Evolutionary conservation across 208 protist species (phyloP).

Genomic region (Herpetomonas tarakana): DNA sequence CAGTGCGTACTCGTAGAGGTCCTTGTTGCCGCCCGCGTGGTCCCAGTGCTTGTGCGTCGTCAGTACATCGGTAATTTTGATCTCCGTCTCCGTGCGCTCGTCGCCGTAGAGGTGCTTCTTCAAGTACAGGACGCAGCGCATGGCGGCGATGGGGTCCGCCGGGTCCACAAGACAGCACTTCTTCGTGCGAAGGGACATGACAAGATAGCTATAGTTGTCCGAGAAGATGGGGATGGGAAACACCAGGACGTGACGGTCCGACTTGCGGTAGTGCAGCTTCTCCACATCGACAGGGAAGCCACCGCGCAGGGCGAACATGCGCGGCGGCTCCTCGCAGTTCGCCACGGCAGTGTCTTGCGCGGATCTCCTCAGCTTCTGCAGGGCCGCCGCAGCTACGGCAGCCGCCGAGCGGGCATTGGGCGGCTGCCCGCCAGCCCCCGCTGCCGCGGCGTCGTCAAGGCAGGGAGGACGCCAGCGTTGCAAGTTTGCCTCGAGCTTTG

Average conservation of each 20-base stretch:
- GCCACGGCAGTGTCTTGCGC: not conserved
- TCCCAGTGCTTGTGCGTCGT: conserved; percentile 97
- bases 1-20: conserved; percentile 33
- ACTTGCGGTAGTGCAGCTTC: not conserved
- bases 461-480: not conserved
- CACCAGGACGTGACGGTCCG: conserved; percentile 23
- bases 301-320: conserved; percentile 10
- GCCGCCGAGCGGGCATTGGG: not conserved
- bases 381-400: not conserved
- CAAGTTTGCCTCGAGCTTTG: not conserved
- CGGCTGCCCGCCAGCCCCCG: not conserved
- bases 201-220: conserved; percentile 92
- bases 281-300: conserved; percentile 19
- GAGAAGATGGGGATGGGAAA: conserved; percentile 75
- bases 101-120: conserved; percentile 18
- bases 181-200: conserved; percentile 56
- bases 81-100: conserved; percentile 9
- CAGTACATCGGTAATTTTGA: conserved; percentile 79
- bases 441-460: not conserved
- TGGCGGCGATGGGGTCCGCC: conserved; percentile 56
- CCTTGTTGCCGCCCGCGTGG: conserved; percentile 91
- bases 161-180: conserved; percentile 72
- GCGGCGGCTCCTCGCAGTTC: not conserved
- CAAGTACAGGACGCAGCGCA: conserved; percentile 41
- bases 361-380: not conserved